A percentile compares a stretch with the other conserved stretches of the same genome.
Conservation (phyloP, 345 rosid species). For the Salix viminalis region DNA sequence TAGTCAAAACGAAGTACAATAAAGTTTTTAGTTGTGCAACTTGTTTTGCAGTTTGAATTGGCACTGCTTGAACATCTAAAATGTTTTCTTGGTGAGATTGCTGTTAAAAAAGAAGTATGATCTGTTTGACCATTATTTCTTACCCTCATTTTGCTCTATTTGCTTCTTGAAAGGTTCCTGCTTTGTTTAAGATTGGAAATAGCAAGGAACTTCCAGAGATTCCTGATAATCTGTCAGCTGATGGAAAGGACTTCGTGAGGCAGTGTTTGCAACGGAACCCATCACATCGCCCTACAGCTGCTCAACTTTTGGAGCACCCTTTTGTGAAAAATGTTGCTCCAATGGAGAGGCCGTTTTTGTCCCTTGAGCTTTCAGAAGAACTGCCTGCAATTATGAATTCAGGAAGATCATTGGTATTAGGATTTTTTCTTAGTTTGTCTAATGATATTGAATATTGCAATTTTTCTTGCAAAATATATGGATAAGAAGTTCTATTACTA, state of each 20-base stretch:
- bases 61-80: not conserved
- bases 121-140: not conserved
- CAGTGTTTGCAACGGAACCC: slow-evolving; percentile 65
- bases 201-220: slow-evolving; percentile 73
- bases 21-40: not conserved
- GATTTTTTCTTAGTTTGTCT: slow-evolving; percentile 1
- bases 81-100: not conserved
- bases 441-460: not conserved
- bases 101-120: not conserved
- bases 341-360: slow-evolving; percentile 45
- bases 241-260: slow-evolving; percentile 61
- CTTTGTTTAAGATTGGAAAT: slow-evolving; percentile 76
- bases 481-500: no score
- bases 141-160: not conserved
- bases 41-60: not conserved
- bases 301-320: slow-evolving; percentile 51
- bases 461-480: no score
- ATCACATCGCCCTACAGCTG: slow-evolving; percentile 51
- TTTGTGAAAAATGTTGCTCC: slow-evolving; percentile 53
- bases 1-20: slow-evolving; percentile 15
- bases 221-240: slow-evolving; percentile 60
- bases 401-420: slow-evolving; percentile 54
- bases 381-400: slow-evolving; percentile 37
- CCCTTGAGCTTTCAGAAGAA: slow-evolving; percentile 38
- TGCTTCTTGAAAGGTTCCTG: slow-evolving; percentile 31